These are phyloP conservation scores for Clarireedia hainanense DNA, from an alignment of 2,329 filamentous ascomycete species.

Conservation along the genomic window DNA sequence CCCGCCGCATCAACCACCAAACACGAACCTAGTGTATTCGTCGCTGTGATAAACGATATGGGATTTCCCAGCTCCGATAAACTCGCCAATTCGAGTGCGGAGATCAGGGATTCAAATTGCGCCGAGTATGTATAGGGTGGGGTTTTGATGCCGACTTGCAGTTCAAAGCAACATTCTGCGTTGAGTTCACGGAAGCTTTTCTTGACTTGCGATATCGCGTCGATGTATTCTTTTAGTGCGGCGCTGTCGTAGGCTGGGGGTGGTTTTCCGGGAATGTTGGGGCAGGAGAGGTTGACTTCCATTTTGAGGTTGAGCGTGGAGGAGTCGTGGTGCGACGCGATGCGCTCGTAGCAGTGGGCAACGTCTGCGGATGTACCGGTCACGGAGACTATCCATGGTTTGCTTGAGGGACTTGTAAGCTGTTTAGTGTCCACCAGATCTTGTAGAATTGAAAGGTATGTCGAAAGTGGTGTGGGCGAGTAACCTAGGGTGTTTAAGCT, in stretches of 20 bases:
- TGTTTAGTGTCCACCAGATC: constrained; percentile 33
- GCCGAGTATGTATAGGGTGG: constrained; percentile 67
- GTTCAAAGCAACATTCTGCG: too few relatives aligned
- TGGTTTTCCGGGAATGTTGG: constrained; percentile 61
- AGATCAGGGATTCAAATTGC: constrained; percentile 52
- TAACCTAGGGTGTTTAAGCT: constrained; percentile 69
- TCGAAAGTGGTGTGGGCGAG: constrained; percentile 51
- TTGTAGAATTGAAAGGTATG: constrained; percentile 51
- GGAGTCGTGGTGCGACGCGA: constrained; percentile 30
- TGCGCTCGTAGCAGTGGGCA: constrained; percentile 40
- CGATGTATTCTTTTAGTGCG: constrained; percentile 48
- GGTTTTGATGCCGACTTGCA: constrained; percentile 57
- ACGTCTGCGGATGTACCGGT: constrained; percentile 57
- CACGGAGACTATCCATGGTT: constrained; percentile 63
- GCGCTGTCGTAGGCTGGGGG: constrained; percentile 60
- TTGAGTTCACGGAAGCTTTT: not conserved
- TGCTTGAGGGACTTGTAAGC: constrained; percentile 28
- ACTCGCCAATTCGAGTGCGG: constrained; percentile 35
- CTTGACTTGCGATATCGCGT: constrained; percentile 10
- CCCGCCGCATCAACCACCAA: constrained; percentile 42
- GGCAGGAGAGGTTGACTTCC: constrained; percentile 73
- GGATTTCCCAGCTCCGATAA: constrained; percentile 28
- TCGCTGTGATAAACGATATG: constrained; percentile 63
- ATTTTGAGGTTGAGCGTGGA: constrained; percentile 38
- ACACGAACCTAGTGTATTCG: constrained; percentile 65